These are phyloP conservation scores for Lodderomyces jiufengensis DNA, from an alignment of 1,139 yeast genomes.

Conservation along the genomic window DNA sequence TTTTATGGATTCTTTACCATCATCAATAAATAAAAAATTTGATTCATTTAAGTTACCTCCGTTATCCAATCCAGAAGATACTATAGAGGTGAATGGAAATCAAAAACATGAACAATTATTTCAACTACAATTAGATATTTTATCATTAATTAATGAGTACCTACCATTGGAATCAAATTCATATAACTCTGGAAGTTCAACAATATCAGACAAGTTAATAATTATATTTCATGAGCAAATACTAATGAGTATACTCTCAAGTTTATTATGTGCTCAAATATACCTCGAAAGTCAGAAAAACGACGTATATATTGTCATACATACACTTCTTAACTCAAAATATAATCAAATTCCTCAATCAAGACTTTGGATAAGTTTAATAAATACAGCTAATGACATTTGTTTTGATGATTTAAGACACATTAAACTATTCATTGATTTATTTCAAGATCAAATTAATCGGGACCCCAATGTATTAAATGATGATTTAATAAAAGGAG, in stretches of 20 bases:
- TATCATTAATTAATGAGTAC: conserved; percentile 8
- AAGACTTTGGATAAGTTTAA: conserved; percentile 25
- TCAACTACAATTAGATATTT: conserved; percentile 8
- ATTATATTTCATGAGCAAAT: too few species aligned
- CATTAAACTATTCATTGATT: conserved; percentile 18
- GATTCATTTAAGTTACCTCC: conserved; percentile 25
- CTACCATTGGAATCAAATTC: neutral
- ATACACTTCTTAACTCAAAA: conserved; percentile 7
- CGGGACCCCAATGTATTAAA: conserved; percentile 11
- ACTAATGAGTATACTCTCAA: too few species aligned
- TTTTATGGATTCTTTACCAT: conserved; percentile 16
- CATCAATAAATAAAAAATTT: conserved; percentile 15
- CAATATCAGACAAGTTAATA: too few species aligned
- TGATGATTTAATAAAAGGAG: conserved; percentile 23
- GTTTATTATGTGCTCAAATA: too few species aligned
- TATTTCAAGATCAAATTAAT: conserved; percentile 19
- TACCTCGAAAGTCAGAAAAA: too few species aligned
- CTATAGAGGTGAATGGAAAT: conserved; percentile 12
- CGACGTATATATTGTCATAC: conserved; percentile 5
- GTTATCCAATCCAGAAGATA: conserved; percentile 21
- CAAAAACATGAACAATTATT: conserved; percentile 8
- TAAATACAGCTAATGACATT: conserved; percentile 29
- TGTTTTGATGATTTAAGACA: conserved; percentile 27
- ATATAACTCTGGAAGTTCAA: too few species aligned
- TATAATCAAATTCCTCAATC: conserved; percentile 6